Evolutionary conservation across 2,329 filamentous ascomycete species (phyloP), one percentile per base, ranked within the genome.

Genomic region (Zasmidium cellare): DNA sequence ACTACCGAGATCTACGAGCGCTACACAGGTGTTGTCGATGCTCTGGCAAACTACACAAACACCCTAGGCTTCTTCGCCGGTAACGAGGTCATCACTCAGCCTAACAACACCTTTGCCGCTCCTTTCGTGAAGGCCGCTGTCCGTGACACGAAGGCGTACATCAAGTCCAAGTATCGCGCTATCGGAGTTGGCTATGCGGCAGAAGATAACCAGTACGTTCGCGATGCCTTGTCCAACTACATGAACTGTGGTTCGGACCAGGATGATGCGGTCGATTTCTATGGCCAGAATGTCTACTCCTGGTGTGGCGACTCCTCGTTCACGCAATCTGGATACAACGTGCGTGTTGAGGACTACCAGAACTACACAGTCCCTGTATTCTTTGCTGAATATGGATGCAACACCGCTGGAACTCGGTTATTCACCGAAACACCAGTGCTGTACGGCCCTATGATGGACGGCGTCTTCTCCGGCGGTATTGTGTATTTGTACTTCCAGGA

Each of bases 211-310:
- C 83, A 86, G 44, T 82, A 85, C 18, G 94, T 96, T 68, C 90
- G 93, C 74, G 82, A 82, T 64, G 81, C 91, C 68, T 85, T 97
- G 70, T 90, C 91, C 65, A 80, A 91, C 73, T 97, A 96, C 84
- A 96, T 97, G 80, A 92, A 96, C 82, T 99, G 94, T 73, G 90
- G 92, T 59, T 24, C 2, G 18, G 75, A 84, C 60, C 73, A 80
- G 24, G 78, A 81, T 9, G 77, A 79, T 71, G 76, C 88, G 60
- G 96, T 97, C 65, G 94, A 97, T 78, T 97, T 94, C 82, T 97
- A 92, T 90, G 94, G 94, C 58, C 97, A 97, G 87, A 99, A 97
- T 83, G 96, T 97, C 79, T 97, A 97, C 84, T 96, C 92, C 52
- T 97, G 94, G 94, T 99, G 94, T 75, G 94, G 93, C 66, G 76